A percentile compares a stretch with the other conserved stretches of the same genome.
phyloP scores from a whole-genome alignment of 495 filamentous ascomycete species.

The Lophiotrema nucula region DNA sequence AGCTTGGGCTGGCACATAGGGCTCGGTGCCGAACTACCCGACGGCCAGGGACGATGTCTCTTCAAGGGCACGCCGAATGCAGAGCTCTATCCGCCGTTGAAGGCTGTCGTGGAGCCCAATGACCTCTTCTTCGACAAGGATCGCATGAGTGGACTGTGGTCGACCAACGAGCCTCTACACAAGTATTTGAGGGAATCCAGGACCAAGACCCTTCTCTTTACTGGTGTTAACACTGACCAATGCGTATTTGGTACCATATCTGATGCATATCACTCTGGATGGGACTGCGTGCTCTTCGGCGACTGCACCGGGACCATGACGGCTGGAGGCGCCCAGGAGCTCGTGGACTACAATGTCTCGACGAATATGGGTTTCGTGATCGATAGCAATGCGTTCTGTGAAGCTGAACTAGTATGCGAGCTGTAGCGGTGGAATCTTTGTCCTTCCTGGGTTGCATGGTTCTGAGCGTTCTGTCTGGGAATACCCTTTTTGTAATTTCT shows the following conservation, averaged over 20 bases:
- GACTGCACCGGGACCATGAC: constrained; percentile 55
- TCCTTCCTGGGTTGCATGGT: no score
- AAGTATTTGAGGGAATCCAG: constrained; percentile 41
- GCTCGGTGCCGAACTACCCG: background rate
- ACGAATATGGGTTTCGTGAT: constrained; percentile 47
- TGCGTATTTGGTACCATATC: constrained; percentile 56
- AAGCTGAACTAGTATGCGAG: background rate
- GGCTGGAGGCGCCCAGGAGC: constrained; percentile 41
- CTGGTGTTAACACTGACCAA: constrained; percentile 60
- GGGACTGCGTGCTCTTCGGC: constrained; percentile 55
- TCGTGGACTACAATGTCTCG: constrained; percentile 45
- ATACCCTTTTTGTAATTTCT: no score
- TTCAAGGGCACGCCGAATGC: constrained; percentile 56
- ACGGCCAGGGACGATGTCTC: constrained; percentile 37
- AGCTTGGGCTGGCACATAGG: constrained; percentile 50
- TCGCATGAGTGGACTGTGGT: constrained; percentile 57
- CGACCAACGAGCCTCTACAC: constrained; percentile 34
- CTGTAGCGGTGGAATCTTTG: no score
- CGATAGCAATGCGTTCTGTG: constrained; percentile 4
- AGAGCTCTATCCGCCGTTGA: constrained; percentile 49
- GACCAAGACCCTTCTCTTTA: constrained; percentile 53
- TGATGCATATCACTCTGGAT: constrained; percentile 54
- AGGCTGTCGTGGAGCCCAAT: constrained; percentile 39
- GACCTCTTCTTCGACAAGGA: constrained; percentile 58
- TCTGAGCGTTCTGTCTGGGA: no score